phyloP scores from a whole-genome alignment of 2,329 filamentous ascomycete genomes.

The Hortaea werneckii region DNA sequence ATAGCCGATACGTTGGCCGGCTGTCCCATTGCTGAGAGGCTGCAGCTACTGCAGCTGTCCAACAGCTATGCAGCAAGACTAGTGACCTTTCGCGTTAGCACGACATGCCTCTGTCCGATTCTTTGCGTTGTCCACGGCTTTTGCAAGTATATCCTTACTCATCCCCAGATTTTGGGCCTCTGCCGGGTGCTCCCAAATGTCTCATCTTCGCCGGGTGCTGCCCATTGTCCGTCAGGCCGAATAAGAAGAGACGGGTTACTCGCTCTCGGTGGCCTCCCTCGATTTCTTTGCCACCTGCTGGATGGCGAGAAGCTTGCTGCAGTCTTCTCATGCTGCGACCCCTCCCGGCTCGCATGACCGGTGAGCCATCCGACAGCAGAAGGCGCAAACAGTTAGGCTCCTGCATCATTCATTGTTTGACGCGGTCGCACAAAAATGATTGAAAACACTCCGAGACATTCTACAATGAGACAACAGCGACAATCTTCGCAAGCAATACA shows the following conservation, averaged over 20 bases:
- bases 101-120: not conserved
- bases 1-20: constrained; percentile 4
- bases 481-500: not conserved
- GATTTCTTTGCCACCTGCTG: not conserved
- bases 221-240: constrained; percentile 2
- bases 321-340: constrained; percentile 1
- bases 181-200: constrained; percentile 2
- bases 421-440: constrained; percentile 10
- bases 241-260: not conserved
- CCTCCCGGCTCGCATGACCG: constrained; percentile 12
- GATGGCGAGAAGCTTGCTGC: constrained; percentile 1
- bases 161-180: constrained; percentile 8
- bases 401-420: constrained; percentile 7
- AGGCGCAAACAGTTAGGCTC: constrained; percentile 21
- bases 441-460: constrained; percentile 12
- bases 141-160: constrained; percentile 5
- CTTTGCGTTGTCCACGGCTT: not conserved
- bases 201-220: constrained; percentile 2
- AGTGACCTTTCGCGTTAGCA: constrained; percentile 5
- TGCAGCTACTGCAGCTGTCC: constrained; percentile 7
- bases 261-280: not conserved
- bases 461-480: constrained; percentile 13
- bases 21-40: constrained; percentile 4
- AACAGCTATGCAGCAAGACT: constrained; percentile 2
- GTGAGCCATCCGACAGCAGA: constrained; percentile 8